Evolutionary conservation across 108 stramenopile species (phyloP), one percentile per base, ranked within the genome.

Genomic region (Chaetoceros tenuissimus): DNA sequence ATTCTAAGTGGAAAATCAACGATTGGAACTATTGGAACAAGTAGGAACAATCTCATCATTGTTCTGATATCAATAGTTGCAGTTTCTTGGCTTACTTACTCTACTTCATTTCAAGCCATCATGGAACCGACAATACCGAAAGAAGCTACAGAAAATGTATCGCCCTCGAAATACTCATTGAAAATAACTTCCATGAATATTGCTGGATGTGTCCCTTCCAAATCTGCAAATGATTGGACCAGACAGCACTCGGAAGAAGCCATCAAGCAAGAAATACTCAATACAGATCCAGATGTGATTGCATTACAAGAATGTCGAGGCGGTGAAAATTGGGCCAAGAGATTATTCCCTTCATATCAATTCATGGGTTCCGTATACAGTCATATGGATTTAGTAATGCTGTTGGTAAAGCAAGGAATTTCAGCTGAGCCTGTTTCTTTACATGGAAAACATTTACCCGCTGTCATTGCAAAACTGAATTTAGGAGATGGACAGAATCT

Each of bases 271-370:
- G 50, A 45, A 44, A 13, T 59, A 21, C 24, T 66, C 3, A 22
- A 20, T 5, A 13, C 18, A 3, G 23, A 59, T 19, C 28, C 40
- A 2, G 65, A 66, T 47, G 28, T 58, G 2, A 26, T 66, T n/a
- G 57, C 58, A 7, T 27, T 59, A 8, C 65, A 66, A 66, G 65
- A 66, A 66, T 55, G 26, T 16, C 0, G 55, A 18, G 23, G 49
- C 0, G 16, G 24, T 18, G 16, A 8, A 17, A 20, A 19, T 24
- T 29, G 52, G 51, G 52, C 29, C 3, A 24, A 44, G 7, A 21
- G 24, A 17, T 21, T 46, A 7, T 56, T 64, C 30, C 26, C 16
- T 8, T 43, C 24, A 21, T 64, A 64, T 46, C n/a, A 46, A 16
- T 1, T 46, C 7, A 25, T 56, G 0, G 55, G 55, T 0, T 24